phyloP scores from a whole-genome alignment of 805 yeast species.

The Wickerhamomyces mucosus region DNA sequence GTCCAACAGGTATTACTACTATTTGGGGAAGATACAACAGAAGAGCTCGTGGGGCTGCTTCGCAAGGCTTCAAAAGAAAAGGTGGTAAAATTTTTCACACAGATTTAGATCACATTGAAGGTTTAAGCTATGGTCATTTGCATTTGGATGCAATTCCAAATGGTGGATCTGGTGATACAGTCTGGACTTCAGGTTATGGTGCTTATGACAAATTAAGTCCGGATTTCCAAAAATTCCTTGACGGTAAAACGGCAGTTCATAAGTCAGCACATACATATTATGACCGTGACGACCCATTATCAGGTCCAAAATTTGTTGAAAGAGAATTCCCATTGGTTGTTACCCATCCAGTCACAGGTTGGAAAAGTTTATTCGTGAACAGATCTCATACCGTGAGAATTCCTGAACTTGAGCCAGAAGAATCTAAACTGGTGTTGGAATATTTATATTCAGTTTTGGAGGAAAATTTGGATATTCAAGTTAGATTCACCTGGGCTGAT shows the following conservation, averaged over 20 bases:
- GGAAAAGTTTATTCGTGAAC: slow-evolving; percentile 48
- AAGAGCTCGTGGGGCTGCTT: slow-evolving; percentile 3
- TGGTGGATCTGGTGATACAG: slow-evolving; percentile 42
- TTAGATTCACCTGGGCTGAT: slow-evolving; percentile 42
- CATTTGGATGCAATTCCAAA: slow-evolving; percentile 39
- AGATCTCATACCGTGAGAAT: slow-evolving; percentile 38
- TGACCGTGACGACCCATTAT: slow-evolving; percentile 33
- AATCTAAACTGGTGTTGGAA: slow-evolving; percentile 34
- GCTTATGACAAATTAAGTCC: slow-evolving; percentile 48
- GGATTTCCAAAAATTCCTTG: slow-evolving; percentile 38
- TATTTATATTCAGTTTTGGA: slow-evolving; percentile 36
- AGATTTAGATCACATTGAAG: slow-evolving; percentile 42
- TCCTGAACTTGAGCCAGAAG: slow-evolving; percentile 39
- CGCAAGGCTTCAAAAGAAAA: slow-evolving; percentile 5
- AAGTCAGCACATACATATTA: slow-evolving; percentile 30
- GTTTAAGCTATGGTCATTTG: slow-evolving; percentile 44
- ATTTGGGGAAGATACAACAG: slow-evolving; percentile 24
- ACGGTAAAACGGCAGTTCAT: slow-evolving; percentile 41
- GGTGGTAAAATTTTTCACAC: slow-evolving; percentile 30
- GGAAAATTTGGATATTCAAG: slow-evolving; percentile 45
- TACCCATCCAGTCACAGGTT: slow-evolving; percentile 55
- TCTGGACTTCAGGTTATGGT: slow-evolving; percentile 46
- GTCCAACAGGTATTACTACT: slow-evolving; percentile 26
- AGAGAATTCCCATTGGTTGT: slow-evolving; percentile 49
- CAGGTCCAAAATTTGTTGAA: slow-evolving; percentile 37